Conservation (phyloP, 2,329 filamentous ascomycete species). For the Drechslerella coelobrocha region DNA sequence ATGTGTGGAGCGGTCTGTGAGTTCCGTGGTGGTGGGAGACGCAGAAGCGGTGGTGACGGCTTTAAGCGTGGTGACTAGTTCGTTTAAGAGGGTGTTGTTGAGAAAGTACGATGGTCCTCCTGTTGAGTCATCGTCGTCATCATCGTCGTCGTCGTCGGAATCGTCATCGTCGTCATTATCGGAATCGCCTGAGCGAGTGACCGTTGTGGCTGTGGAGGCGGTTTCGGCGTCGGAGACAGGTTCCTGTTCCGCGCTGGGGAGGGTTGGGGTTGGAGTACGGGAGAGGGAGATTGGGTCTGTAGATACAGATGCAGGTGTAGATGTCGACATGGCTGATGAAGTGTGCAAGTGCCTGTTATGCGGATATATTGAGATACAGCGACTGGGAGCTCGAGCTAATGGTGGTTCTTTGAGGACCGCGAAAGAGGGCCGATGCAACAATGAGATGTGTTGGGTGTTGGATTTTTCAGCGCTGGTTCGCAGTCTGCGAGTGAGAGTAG, state of each 20-base stretch:
- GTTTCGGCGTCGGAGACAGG: constrained; percentile 10
- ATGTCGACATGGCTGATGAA: not conserved
- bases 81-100: constrained; percentile 2
- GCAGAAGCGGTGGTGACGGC: constrained; percentile 22
- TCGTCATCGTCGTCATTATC: constrained; percentile 15
- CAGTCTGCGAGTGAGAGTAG: constrained; percentile 18
- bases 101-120: constrained; percentile 6
- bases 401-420: not conserved
- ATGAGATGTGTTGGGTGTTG: constrained; percentile 32
- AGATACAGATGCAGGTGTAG: not conserved
- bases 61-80: constrained; percentile 3
- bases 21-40: constrained; percentile 9
- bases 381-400: not conserved
- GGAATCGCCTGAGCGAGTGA: constrained; percentile 8
- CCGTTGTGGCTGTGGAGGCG: constrained; percentile 18
- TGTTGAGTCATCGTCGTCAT: not conserved
- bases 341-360: not conserved
- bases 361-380: not conserved
- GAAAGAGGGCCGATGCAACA: not conserved
- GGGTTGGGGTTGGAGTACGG: constrained; percentile 36
- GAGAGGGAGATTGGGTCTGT: constrained; percentile 27
- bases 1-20: constrained; percentile 5
- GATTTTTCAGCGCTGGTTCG: constrained; percentile 33
- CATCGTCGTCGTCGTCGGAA: constrained; percentile 1
- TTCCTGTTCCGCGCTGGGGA: not conserved